Evolutionary conservation across 2,329 filamentous ascomycete species (phyloP), one percentile per base, ranked within the genome.

Genomic region (Talaromyces amestolkiae): DNA sequence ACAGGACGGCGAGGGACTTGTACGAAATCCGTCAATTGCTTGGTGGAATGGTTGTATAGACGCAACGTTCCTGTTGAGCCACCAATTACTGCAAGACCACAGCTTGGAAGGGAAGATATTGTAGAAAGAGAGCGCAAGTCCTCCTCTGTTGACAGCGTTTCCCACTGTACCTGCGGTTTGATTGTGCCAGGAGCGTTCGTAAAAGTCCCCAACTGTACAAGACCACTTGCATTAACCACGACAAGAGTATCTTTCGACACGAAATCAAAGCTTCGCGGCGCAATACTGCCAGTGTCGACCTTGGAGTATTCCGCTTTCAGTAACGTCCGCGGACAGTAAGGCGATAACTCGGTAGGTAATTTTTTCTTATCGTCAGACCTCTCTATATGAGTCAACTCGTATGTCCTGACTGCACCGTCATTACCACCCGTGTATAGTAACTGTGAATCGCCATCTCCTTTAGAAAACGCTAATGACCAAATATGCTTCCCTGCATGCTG

Each of bases 401-500:
- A 77, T 3, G 70, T 73, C 53, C 78, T 76, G 45, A 90, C 79
- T 37, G 84, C 83, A 17, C 93, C 90, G 77, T 99, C 95, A 11
- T 91, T 90, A n/a, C 92, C 95, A 13, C 95, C 95, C 1, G 91
- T 93, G 3, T 86, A 88, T 22, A 92, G 69, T 1, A 83, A 68
- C 0, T 41, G 39, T 81, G 71, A 15, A 74, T 75, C 15, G 74
- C 70, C 1, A 72, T 70, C 11, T 60, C n/a, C 11, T 64, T 19
- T 35, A 3, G 65, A 72, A 61, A 79, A 66, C 13, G 86, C 86
- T 43, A 88, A 83, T 0, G 93, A 89, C 93, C 94, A 98, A 7
- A 98, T 88, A 73, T 97, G 93, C 77, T 97, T 99, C 7, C 95
- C 95, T 39, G 82, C 84, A 74, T 98, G 93, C 66, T 87, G 85